Conservation (phyloP, 2,329 filamentous ascomycete species). For the Aspergillus neotritici region DNA sequence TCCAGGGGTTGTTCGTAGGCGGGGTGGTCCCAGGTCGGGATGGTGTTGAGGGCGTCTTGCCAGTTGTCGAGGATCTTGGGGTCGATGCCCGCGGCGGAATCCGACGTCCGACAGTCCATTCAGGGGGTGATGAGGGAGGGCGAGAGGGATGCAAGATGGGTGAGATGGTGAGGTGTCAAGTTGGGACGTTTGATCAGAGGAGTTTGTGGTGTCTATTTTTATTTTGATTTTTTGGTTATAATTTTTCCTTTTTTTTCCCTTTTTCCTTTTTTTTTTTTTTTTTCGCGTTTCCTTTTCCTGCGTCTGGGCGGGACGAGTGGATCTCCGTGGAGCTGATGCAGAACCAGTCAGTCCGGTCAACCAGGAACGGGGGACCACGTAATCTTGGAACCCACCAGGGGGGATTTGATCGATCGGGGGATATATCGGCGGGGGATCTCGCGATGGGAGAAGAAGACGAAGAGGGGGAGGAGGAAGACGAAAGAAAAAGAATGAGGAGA, state of each 20-base stretch:
- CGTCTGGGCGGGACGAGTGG: too few species aligned
- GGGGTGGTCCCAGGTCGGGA: conserved; percentile 33
- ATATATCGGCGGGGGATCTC: conserved; percentile 1
- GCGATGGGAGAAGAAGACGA: not conserved
- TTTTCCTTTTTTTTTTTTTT: too few species aligned
- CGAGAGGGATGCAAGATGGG: conserved; percentile 6
- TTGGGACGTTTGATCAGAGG: too few species aligned
- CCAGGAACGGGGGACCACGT: not conserved
- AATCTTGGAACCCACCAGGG: not conserved
- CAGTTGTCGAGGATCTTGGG: conserved; percentile 39
- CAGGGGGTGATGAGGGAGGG: conserved; percentile 18
- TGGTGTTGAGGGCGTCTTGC: conserved; percentile 32
- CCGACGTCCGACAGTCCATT: conserved; percentile 36
- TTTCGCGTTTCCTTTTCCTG: too few species aligned
- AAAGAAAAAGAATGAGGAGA: conserved; percentile 1
- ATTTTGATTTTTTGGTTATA: too few species aligned
- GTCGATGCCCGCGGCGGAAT: conserved; percentile 37
- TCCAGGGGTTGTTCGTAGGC: conserved; percentile 33
- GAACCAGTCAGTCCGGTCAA: not conserved
- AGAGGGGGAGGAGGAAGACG: not conserved
- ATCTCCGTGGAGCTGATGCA: too few species aligned
- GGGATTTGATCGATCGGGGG: not conserved
- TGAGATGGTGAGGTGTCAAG: conserved; percentile 13
- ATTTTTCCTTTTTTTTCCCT: too few species aligned
- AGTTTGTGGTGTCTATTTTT: too few species aligned